A percentile compares a stretch with the other conserved stretches of the same genome.
Evolutionary conservation across 2,329 filamentous ascomycete species (phyloP).

Genomic region (Colletotrichum sp.): DNA sequence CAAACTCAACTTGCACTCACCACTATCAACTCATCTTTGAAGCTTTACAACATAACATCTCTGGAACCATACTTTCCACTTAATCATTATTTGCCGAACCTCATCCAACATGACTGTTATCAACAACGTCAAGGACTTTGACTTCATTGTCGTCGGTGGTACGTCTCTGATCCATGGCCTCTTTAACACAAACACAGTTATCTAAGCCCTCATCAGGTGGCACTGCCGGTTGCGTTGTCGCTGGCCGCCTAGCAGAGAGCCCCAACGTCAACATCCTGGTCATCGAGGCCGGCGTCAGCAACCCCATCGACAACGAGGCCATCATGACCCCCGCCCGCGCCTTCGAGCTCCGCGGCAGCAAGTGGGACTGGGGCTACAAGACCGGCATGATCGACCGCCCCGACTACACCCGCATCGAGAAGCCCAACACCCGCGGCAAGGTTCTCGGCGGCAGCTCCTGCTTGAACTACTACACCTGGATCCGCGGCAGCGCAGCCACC

Average conservation of each 20-base stretch:
- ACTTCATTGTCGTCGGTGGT: conserved; percentile 43
- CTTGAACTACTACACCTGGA: conserved; percentile 70
- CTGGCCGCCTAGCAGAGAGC: conserved; percentile 38
- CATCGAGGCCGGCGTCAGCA: conserved; percentile 52
- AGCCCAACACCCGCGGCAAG: conserved; percentile 67
- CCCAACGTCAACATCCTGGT: conserved; percentile 45
- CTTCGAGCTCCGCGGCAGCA: conserved; percentile 57
- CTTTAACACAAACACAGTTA: background rate
- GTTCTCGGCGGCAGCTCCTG: conserved; percentile 62
- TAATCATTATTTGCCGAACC: background rate
- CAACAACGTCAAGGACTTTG: conserved; percentile 29
- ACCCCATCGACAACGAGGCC: conserved; percentile 52
- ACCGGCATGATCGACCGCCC: conserved; percentile 63
- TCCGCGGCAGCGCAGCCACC: conserved; percentile 60
- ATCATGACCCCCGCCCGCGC: conserved; percentile 58
- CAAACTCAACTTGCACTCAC: background rate
- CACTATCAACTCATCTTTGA: fast-evolving
- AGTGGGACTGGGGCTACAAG: conserved; percentile 67
- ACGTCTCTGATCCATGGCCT: background rate
- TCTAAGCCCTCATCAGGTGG: conserved; percentile 29
- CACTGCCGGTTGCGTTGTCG: conserved; percentile 40
- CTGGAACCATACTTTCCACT: fast-evolving
- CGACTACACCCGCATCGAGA: conserved; percentile 66
- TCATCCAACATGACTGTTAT: conserved; percentile 22
- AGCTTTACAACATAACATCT: fast-evolving